Base-by-base conservation (phyloP, 805 yeast species). In the Wickerhamomyces hampshirensis region DNA sequence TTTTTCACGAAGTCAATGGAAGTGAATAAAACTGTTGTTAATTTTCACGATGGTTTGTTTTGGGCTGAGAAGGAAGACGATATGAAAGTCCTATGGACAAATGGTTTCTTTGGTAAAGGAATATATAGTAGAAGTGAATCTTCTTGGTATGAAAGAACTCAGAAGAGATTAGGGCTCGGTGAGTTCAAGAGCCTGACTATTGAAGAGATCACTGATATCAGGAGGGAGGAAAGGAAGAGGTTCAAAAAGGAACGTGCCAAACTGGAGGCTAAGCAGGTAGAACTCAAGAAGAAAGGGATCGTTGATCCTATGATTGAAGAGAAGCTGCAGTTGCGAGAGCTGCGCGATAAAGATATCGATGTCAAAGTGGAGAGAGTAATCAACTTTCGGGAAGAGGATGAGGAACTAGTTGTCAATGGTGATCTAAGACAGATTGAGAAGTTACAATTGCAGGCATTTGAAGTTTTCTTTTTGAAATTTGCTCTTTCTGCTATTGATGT, bases 41-140 rank as follows among this genome's bases (percentile, higher is more conserved):
- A 51, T 7, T 39, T 73, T 45, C 62, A 59, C 28, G 72, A 56
- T 26, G 57, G 57, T 3, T 38, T 49, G 5, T 54, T 55, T 26
- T 50, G 55, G 10, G 71, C 83, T 4, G 46, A 43, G 3, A 65
- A 66, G 30, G 59, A 58, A 2, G 44, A 52, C 0, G 77, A 70
- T 23, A 80, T 81, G 76, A 46, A 51, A 15, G 59, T 59, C 27
- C 61, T 93, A 3, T 93, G 98, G 98, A 60, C 67, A 13, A 71
- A 71, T 47, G 98, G 98, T 1, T 93, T 88, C 54, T 93, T 87
- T 55, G 98, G 98, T 6, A 93, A 91, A 53, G 98, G 98, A 2
- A 73, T 75, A 3, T 63, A 88, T 30, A 84, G 96, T 24, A 68
- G 98, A 44, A 83, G 95, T 39, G 97, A 93, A 54, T 96, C 98